Evolutionary conservation across 2,329 filamentous ascomycete species (phyloP), one percentile per base, ranked within the genome.

Genomic region (Alternaria sp.): DNA sequence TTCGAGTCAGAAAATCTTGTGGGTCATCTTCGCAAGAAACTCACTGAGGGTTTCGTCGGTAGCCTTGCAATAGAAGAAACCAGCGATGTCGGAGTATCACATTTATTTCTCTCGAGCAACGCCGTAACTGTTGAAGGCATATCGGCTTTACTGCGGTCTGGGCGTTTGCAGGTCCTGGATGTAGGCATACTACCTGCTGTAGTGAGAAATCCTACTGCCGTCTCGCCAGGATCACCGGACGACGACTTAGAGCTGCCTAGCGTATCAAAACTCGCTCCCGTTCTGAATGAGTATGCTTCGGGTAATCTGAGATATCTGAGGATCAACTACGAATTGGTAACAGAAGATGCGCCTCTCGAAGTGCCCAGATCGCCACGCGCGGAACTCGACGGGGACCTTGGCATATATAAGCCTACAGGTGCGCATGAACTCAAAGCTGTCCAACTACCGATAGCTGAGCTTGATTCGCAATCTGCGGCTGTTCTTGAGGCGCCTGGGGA

Each of bases 91-190:
- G 87, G 87, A 3, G 82, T 89, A 38, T 89, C 87, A 0, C 87
- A 89, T 75, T 76, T 89, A 3, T 87, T 87, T 67, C 81, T 89
- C 14, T 81, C 86, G 4, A 81, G 82, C 8, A 89, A 89, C 58
- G 67, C 77, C 3, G 71, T 89, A 5, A 87, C 85, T 1, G 81
- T 86, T 0, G 85, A 87, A 70, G 86, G 85, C 0, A 75, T 86
- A 6, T 84, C 83, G 4, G 83, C 82, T 16, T 76, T 89, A 5
- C 68, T 88, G 11, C 76, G 82, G 50, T 85, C 85, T 8, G 79
- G 77, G 54, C 79, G 82, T 32, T 75, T 89, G 9, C 81, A 86
- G 65, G 83, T 86, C 3, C 77, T 89, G 3, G 87, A 89, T 74
- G 79, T 81, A 32, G 86, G 86, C 1, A 83, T 80, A 3, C 77